Percentiles rank a stretch among this genome's conserved stretches.
Evolutionary conservation across 768 basidiomycete species (phyloP).

Genomic region (Cystofilobasidium macerans): DNA sequence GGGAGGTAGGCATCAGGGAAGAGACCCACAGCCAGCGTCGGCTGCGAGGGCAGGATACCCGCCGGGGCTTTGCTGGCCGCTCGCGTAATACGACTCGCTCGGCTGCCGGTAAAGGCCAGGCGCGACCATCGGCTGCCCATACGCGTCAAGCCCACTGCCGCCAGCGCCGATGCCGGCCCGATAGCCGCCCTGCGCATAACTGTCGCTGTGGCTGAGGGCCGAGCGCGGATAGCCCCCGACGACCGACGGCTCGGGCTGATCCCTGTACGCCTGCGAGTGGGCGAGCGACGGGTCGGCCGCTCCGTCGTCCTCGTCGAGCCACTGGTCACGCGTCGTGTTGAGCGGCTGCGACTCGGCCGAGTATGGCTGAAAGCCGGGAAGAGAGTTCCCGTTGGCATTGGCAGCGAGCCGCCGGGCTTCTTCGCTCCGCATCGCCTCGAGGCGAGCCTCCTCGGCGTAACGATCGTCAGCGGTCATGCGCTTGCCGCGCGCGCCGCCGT

Average conservation of each 20-base stretch:
- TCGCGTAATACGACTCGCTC: conserved; percentile 19
- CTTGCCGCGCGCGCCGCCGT: conserved; percentile 18
- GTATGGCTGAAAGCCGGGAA: conserved; percentile 26
- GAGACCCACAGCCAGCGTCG: conserved; percentile 12
- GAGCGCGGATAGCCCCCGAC: neutral
- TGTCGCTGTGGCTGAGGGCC: neutral
- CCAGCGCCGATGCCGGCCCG: neutral
- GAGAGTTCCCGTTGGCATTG: conserved; percentile 1
- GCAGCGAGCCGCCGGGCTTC: conserved; percentile 18
- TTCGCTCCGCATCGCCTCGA: conserved; percentile 21
- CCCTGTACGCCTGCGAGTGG: conserved; percentile 9
- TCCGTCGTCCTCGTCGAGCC: conserved; percentile 23
- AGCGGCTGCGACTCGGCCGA: conserved; percentile 19
- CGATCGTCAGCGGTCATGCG: conserved; percentile 8
- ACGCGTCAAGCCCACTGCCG: neutral
- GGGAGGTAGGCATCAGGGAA: neutral
- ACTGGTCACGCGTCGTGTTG: conserved; percentile 17
- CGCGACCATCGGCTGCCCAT: neutral
- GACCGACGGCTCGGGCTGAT: neutral
- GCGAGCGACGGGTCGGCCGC: conserved; percentile 12
- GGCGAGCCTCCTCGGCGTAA: conserved; percentile 12
- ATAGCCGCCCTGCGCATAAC: neutral
- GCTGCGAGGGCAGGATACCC: conserved; percentile 17
- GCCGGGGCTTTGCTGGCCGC: conserved; percentile 19
- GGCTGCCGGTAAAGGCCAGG: neutral